Percentiles rank a stretch among this genome's conserved stretches.
phyloP scores from a whole-genome alignment of 192 early-diverging fungal species.

The Cladochytrium replicatum region DNA sequence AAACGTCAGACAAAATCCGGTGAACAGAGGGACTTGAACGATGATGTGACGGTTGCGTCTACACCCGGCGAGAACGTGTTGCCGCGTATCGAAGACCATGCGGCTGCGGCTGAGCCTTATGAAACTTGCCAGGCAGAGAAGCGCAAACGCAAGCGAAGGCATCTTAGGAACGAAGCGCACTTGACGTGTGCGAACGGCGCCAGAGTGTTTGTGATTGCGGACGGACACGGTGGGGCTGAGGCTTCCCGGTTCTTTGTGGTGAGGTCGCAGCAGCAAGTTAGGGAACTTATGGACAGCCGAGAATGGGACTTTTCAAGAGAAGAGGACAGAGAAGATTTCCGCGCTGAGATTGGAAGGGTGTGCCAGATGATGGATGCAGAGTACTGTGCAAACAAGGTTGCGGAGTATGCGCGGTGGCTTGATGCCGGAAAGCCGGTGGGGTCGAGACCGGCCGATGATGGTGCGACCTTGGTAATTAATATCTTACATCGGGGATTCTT shows the following conservation, averaged over 20 bases:
- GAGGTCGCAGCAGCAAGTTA: constrained; percentile 11
- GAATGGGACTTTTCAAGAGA: constrained; percentile 31
- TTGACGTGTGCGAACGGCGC: not conserved
- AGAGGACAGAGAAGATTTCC: constrained; percentile 22
- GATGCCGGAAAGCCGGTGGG: constrained; percentile 8
- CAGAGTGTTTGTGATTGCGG: constrained; percentile 40
- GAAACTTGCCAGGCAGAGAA: not conserved
- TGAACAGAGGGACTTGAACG: not conserved
- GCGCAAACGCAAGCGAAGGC: constrained; percentile 10
- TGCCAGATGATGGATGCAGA: constrained; percentile 40
- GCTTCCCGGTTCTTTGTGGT: constrained; percentile 41
- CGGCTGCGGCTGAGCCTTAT: not conserved
- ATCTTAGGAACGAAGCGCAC: not conserved
- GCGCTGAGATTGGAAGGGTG: constrained; percentile 12
- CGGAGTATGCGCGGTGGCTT: constrained; percentile 42
- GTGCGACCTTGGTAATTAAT: constrained; percentile 46
- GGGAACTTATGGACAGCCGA: constrained; percentile 18
- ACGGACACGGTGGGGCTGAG: constrained; percentile 48
- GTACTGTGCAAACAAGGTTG: constrained; percentile 34
- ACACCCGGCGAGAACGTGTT: constrained; percentile 4
- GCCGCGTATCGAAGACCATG: not conserved
- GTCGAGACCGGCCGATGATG: constrained; percentile 36
- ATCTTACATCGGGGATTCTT: constrained; percentile 34
- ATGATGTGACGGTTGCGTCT: not conserved
- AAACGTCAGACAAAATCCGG: constrained; percentile 2